A percentile compares a stretch with the other conserved stretches of the same genome.
These are phyloP conservation scores for Pleurotus giganteus DNA, from an alignment of 768 basidiomycete species.

Conservation along the genomic window DNA sequence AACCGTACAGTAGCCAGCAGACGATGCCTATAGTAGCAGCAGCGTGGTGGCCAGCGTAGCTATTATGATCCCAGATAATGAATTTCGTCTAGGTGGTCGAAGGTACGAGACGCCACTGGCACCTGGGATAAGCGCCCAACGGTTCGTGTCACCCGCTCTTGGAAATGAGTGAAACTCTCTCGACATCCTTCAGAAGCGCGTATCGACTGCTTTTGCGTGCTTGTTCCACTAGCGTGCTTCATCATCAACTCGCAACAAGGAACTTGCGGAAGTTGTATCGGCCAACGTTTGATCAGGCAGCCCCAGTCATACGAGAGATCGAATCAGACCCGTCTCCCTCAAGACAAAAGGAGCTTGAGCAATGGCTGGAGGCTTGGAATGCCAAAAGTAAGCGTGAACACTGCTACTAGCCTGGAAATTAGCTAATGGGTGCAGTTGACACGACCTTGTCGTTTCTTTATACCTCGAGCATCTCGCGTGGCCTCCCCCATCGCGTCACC, in stretches of 20 bases:
- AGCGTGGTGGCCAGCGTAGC: too few relatives aligned
- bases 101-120: neutral
- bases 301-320: conserved; percentile 37
- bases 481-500: conserved; percentile 57
- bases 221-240: conserved; percentile 55
- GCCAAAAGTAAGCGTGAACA: conserved; percentile 42
- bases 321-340: conserved; percentile 23
- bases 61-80: too few relatives aligned
- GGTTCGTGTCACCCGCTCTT: too few relatives aligned
- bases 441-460: conserved; percentile 60
- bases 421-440: conserved; percentile 49
- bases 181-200: conserved; percentile 46
- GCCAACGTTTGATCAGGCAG: conserved; percentile 54
- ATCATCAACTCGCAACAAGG: conserved; percentile 40
- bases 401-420: conserved; percentile 6
- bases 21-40: too few relatives aligned
- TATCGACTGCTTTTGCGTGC: conserved; percentile 62
- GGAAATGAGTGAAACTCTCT: neutral
- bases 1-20: too few relatives aligned
- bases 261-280: conserved; percentile 50
- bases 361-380: conserved; percentile 55
- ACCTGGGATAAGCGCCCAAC: too few relatives aligned
- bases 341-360: conserved; percentile 29
- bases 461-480: conserved; percentile 61
- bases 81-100: too few relatives aligned